Evolutionary conservation across 805 yeast species (phyloP).

Genomic region (Teunomyces atbi): DNA sequence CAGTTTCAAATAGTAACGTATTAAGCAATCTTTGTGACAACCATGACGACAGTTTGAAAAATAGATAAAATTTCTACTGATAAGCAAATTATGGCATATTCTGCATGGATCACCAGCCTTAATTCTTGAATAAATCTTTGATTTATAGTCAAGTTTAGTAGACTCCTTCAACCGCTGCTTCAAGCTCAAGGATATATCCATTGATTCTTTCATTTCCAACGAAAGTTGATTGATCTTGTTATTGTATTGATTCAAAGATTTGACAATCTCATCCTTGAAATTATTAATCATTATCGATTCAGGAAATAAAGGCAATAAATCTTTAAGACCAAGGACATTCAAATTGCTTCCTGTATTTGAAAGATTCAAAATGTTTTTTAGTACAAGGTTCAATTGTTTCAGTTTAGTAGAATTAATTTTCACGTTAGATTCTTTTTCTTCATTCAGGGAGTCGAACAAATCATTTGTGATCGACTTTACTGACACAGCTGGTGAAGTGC

Average conservation of each 20-base stretch:
- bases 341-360: conserved; percentile 24
- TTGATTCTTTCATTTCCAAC: conserved; percentile 72
- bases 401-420: conserved; percentile 1
- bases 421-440: neutral
- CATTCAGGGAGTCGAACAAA: conserved; percentile 8
- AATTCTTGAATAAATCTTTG: conserved; percentile 58
- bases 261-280: conserved; percentile 78
- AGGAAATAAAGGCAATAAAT: conserved; percentile 80
- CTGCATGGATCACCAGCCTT: conserved; percentile 85
- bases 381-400: conserved; percentile 21
- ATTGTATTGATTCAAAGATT: conserved; percentile 74
- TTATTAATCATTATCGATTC: conserved; percentile 78
- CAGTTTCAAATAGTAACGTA: conserved; percentile 55
- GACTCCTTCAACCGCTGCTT: conserved; percentile 55
- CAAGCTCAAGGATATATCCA: conserved; percentile 57
- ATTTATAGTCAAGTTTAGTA: conserved; percentile 23
- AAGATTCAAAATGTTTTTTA: conserved; percentile 31
- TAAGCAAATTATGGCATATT: conserved; percentile 65
- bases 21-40: conserved; percentile 86
- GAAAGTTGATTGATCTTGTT: conserved; percentile 62
- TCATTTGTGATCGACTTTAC: conserved; percentile 14
- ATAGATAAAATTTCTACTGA: conserved; percentile 69
- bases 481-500: neutral
- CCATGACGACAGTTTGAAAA: conserved; percentile 87
- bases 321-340: conserved; percentile 62